phyloP scores from a whole-genome alignment of 306 rosid species.

The Acacia confusa region DNA sequence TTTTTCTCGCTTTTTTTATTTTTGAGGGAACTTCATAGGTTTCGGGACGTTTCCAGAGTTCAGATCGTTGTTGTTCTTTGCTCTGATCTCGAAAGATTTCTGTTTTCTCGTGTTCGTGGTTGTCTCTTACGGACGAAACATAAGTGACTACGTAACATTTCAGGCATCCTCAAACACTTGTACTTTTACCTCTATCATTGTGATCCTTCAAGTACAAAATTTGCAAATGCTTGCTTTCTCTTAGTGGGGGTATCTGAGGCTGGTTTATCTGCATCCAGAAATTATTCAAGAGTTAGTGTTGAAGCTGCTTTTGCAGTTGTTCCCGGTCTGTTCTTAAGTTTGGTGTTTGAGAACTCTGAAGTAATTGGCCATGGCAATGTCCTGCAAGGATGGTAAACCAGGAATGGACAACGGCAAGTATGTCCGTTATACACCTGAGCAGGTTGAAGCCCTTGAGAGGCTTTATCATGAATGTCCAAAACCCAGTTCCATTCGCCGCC shows the following conservation, averaged over 20 bases:
- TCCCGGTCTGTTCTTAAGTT: background rate
- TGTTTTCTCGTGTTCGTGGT: background rate
- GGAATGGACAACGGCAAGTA: constrained; percentile 16
- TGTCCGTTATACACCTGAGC: constrained; percentile 26
- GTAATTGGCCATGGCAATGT: constrained; percentile 15
- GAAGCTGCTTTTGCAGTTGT: background rate
- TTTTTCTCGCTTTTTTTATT: background rate
- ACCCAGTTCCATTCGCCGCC: constrained; percentile 24
- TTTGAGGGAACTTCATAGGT: background rate
- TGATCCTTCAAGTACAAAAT: background rate
- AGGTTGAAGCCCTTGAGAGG: constrained; percentile 25
- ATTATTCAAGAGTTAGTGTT: background rate
- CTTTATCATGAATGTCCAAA: constrained; percentile 19
- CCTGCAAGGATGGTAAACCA: constrained; percentile 25
- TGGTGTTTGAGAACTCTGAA: background rate
- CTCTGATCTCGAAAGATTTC: constrained; percentile 3
- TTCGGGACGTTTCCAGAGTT: background rate
- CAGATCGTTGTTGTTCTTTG: constrained; percentile 9
- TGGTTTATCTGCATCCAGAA: background rate
- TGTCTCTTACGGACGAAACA: background rate
- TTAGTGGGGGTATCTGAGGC: background rate
- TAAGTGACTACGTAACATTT: background rate
- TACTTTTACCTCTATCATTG: background rate
- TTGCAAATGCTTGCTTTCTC: background rate
- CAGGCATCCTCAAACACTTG: background rate